Base-by-base conservation (phyloP, 768 basidiomycete genomes). In the Cyathus striatus region DNA sequence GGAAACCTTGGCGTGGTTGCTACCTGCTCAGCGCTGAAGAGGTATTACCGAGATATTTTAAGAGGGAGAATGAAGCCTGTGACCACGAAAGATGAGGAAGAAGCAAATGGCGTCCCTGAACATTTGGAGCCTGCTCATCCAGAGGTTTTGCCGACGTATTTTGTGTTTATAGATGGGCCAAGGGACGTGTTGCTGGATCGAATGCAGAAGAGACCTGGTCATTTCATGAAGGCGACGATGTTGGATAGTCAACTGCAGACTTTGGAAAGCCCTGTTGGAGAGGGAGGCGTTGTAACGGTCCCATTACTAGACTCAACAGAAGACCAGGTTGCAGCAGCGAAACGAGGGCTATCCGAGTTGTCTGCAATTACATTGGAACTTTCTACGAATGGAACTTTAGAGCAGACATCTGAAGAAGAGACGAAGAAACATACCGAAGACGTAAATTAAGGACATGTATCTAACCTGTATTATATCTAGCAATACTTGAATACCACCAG, bases 181-280 rank as follows among this genome's bases (percentile, higher is more conserved):
- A 59, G 67, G 33, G 69, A 76, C 21, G 53, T 81, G 39, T 54
- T 93, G 44, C 42, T 72, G 57, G 78, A 79, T 34, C 69, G 90
- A 25, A 84, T 92, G 78, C 52, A 52, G 61, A 66, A 68, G 27
- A 69, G 90, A 25, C 51, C 71, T 32, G 83, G 81, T 0, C 91
- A 94, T 60, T 94, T 86, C 50, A 88, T 93, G 83, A 90, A 90
- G 63, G 77, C 78, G 17, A 57, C 54, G 3, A 90, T 93, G 91
- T 65, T 94, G 51, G 82, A 83, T 40, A 83, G 85, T 49, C 91
- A 94, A 66, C 51, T 91, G 51, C 59, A 57, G 6, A 80, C 85
- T 34, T 54, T 93, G 50, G 85, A 92, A 64, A 69, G 66, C 42
- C 90, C 90, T 0, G 66, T 67, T 25, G 80, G 68, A 1, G 88